A percentile compares a stretch with the other conserved stretches of the same genome.
These are phyloP conservation scores for Sporisorium exsertum DNA, from an alignment of 1,284 basidiomycete genomes.

Conservation along the genomic window DNA sequence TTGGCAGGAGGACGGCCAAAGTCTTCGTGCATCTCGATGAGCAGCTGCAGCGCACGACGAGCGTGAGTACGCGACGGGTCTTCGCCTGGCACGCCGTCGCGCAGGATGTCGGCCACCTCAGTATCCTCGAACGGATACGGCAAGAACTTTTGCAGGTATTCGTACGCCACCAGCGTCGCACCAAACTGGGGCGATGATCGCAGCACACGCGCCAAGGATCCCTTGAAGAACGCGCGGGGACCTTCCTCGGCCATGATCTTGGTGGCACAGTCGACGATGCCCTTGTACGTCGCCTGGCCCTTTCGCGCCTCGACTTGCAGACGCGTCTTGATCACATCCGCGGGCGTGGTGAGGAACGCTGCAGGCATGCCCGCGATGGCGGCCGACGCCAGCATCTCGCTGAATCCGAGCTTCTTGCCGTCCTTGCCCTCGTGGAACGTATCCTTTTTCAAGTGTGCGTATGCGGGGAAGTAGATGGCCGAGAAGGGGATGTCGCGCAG, in stretches of 20 bases:
- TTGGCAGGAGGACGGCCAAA: constrained; percentile 51
- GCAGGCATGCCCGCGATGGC: constrained; percentile 91
- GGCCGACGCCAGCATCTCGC: constrained; percentile 87
- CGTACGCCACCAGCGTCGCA: constrained; percentile 90
- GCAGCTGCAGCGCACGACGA: constrained; percentile 52
- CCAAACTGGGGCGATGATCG: constrained; percentile 81
- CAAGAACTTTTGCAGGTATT: constrained; percentile 73
- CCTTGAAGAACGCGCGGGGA: constrained; percentile 91
- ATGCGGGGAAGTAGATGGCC: constrained; percentile 71
- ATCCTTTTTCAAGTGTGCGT: constrained; percentile 82
- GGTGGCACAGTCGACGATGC: constrained; percentile 85
- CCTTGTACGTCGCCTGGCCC: constrained; percentile 93
- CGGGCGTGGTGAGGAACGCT: constrained; percentile 71
- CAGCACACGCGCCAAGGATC: constrained; percentile 88
- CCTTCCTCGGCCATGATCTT: constrained; percentile 88
- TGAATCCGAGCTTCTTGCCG: constrained; percentile 89
- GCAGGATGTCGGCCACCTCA: constrained; percentile 44
- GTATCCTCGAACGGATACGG: constrained; percentile 50
- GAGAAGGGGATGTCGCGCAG: constrained; percentile 92
- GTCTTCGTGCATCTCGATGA: constrained; percentile 59
- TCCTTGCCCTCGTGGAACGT: constrained; percentile 94
- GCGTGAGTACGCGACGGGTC: constrained; percentile 53
- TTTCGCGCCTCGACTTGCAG: constrained; percentile 94
- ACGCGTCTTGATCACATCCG: constrained; percentile 98
- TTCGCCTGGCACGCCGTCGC: constrained; percentile 46